Evolutionary conservation across 2,329 filamentous ascomycete species (phyloP).

Genomic region (Diaporthe australafricana): DNA sequence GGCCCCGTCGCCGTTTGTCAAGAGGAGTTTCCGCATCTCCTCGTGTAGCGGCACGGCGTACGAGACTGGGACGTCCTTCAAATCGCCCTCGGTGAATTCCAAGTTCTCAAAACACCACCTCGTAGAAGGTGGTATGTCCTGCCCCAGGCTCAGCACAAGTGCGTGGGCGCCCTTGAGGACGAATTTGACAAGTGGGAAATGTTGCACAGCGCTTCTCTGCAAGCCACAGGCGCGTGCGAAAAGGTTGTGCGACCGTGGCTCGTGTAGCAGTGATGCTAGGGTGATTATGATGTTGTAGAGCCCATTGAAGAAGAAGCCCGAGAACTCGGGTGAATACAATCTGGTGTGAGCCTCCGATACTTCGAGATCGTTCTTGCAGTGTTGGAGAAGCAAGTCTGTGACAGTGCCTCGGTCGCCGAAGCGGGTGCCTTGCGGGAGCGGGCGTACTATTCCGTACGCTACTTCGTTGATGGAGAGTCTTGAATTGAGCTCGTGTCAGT

Average conservation of each 20-base stretch:
- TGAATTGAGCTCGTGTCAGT: neutral
- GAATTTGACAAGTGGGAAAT: neutral
- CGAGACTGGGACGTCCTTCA: constrained; percentile 9
- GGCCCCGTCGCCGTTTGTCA: neutral
- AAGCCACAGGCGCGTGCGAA: neutral
- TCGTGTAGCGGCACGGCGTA: constrained; percentile 4
- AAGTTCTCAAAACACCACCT: constrained; percentile 16
- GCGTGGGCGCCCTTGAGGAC: neutral
- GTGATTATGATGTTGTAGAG: neutral
- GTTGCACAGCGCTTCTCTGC: neutral
- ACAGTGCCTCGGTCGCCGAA: neutral
- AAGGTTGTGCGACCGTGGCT: neutral
- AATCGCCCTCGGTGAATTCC: neutral
- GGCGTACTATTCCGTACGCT: constrained; percentile 4
- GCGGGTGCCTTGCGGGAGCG: neutral
- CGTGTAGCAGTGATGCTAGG: constrained; percentile 1
- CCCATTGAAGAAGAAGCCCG: constrained; percentile 2
- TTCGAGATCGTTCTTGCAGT: constrained; percentile 13
- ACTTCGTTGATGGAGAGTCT: constrained; percentile 19
- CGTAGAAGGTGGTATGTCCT: neutral
- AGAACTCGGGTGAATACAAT: neutral
- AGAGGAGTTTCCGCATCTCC: neutral
- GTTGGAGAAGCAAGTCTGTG: neutral
- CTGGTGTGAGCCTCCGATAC: neutral
- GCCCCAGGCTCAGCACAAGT: neutral